phyloP scores from a whole-genome alignment of 148 eudicot species.

The Amaranthus palmeri region DNA sequence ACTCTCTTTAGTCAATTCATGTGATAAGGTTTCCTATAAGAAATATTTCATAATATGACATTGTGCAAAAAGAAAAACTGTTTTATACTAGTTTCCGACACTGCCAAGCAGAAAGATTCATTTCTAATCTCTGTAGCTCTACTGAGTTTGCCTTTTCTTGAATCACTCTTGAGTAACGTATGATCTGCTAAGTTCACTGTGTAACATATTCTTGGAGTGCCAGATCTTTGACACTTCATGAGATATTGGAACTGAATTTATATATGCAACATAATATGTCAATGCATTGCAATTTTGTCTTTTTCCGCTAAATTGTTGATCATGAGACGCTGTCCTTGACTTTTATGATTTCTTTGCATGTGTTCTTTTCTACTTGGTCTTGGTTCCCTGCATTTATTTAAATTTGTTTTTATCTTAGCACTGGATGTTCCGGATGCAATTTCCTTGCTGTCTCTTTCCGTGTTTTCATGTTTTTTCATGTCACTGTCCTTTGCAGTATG shows the following conservation, averaged over 20 bases:
- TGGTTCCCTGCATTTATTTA: background rate
- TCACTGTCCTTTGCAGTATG: constrained; percentile 57
- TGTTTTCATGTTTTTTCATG: constrained; percentile 4
- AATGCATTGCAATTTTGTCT: too few relatives aligned
- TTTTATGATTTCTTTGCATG: background rate
- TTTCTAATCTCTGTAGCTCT: background rate
- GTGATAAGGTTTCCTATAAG: background rate
- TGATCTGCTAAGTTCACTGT: background rate
- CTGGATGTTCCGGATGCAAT: background rate
- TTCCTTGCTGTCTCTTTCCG: background rate
- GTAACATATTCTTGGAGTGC: background rate
- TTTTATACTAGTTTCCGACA: background rate
- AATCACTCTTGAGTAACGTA: background rate
- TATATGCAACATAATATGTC: background rate
- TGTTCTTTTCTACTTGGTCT: background rate
- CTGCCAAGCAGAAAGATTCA: background rate
- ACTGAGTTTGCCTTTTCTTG: background rate
- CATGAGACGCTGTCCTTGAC: background rate
- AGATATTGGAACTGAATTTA: too few relatives aligned
- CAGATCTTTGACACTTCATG: background rate
- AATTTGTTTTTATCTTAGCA: background rate
- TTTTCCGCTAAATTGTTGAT: background rate
- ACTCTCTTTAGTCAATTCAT: background rate
- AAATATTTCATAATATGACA: background rate
- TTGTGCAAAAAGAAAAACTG: background rate